A percentile compares a stretch with the other conserved stretches of the same genome.
Evolutionary conservation across 1,284 basidiomycete genomes (phyloP).

Genomic region (Taiwanofungus camphoratus): DNA sequence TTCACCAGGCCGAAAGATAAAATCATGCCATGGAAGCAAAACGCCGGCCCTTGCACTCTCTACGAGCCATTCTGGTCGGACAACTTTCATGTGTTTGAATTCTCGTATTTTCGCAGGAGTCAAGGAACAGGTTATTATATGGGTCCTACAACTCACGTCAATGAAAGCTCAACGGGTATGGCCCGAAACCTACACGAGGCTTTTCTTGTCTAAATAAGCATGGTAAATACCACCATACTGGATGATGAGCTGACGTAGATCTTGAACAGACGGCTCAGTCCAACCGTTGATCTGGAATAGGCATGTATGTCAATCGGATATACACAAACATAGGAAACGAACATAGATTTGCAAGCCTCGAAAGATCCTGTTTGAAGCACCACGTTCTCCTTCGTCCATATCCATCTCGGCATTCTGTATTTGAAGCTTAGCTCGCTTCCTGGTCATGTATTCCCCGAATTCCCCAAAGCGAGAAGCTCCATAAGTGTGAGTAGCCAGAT

Average conservation of each 20-base stretch:
- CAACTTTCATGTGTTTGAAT: constrained; percentile 86
- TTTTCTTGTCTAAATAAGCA: constrained; percentile 80
- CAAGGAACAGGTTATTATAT: constrained; percentile 86
- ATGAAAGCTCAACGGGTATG: neutral
- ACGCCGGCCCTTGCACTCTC: constrained; percentile 63
- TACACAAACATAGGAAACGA: constrained; percentile 13
- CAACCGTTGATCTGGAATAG: constrained; percentile 77
- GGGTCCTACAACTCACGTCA: constrained; percentile 50
- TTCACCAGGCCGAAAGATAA: constrained; percentile 45
- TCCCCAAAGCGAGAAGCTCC: constrained; percentile 78
- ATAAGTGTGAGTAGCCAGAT: constrained; percentile 48
- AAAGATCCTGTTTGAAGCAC: constrained; percentile 54
- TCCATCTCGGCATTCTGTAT: constrained; percentile 73
- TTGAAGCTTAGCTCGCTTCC: constrained; percentile 89
- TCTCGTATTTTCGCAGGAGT: constrained; percentile 87
- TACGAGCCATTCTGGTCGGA: constrained; percentile 81
- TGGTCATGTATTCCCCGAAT: constrained; percentile 81
- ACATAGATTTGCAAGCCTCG: constrained; percentile 77
- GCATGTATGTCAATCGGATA: neutral
- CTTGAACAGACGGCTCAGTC: constrained; percentile 84
- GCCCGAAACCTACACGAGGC: constrained; percentile 51
- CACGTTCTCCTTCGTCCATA: constrained; percentile 18
- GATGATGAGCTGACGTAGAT: constrained; percentile 76
- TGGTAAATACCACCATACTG: constrained; percentile 81
- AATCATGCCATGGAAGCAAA: constrained; percentile 77